Evolutionary conservation across 768 basidiomycete species (phyloP), one percentile per base, ranked within the genome.

Genomic region (Suillus decipiens): DNA sequence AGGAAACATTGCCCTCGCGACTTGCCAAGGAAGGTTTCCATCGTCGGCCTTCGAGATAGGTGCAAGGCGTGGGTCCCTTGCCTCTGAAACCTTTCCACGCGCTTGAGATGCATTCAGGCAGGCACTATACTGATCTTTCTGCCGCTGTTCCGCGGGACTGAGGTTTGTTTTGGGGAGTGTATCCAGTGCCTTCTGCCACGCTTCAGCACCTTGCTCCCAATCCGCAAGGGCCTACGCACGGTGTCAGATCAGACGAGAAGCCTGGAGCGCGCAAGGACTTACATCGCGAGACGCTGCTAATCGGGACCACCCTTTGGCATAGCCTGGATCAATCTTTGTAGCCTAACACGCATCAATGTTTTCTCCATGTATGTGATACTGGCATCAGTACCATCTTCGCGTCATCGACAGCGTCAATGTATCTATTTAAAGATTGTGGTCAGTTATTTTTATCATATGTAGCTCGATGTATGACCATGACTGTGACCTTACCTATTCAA

Each of bases 231-330:
- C 69, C 34, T 59, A 43, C 7, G 12, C 22, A 31, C 3, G 22
- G 31, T 6, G 10, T 60, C 33, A 60, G 48, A 36, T 34, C 7
- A n/a, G 11, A 19, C 14, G 39, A 28, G 19, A 28, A 31, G 28
- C n/a, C n/a, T n/a, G 17, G 19, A 34, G 22, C 15, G 31, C 6
- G 53, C 33, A 39, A 36, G 19, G 5, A 37, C 60, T 59, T 33
- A 78, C 78, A 39, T 67, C 66, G 37, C 67, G 63, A 39, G 75
- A 79, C 36, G 74, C 70, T 15, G 73, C 81, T 14, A 79, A 69
- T 61, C 82, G 71, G 36, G 73, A 74, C 78, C 79, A 81, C 39
- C 74, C 80, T 66, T 82, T 82, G 12, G 73, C 70, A 59, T 79
- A 83, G 2, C 63, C 69, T 5, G 81, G 75, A 61, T 82, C 79